Evolutionary conservation across 306 rosid genomes (phyloP), one percentile per base, ranked within the genome.

Genomic region (Citrullus mucosospermus): DNA sequence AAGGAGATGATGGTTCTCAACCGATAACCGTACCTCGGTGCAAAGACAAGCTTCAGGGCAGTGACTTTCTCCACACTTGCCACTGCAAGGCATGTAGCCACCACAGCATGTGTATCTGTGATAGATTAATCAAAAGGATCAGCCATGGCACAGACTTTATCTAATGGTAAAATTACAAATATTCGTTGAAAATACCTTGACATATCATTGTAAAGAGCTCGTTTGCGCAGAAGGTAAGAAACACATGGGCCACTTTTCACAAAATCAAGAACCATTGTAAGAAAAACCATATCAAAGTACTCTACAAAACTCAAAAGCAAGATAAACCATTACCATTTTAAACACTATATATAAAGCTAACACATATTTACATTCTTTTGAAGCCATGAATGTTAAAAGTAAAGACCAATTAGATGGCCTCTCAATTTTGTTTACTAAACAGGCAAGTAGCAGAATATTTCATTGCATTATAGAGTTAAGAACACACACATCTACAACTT

Each of bases 11-110:
- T 4, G 44, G 34, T 50, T 39, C 68, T 32, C 6, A 22, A 18
- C 44, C 36, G 39, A 22, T 20, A 70, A 17, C 3, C 12, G 14
- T 80, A 90, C 97, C 95, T 90, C 97, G 1, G 88, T 85, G 70
- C 77, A 43, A 15, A 88, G 88, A 81, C 93, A 92, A 74, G 83
- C 81, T 81, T 81, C 87, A 57, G 93, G 89, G 71, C 85, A 91
- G 17, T 67, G 44, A 22, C 87, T 87, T 85, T 91, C 93, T 44
- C 91, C 89, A 83, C 85, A 89, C 28, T 80, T 87, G 54, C 96
- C 93, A 75, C 93, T 87, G 76, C 95, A 90, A 28, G 97, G 95
- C 95, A 88, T 82, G 84, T 90, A 92, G 76, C 95, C 91, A 81
- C 89, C 97, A 82, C 97, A 92, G 44, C 95, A 92, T 69, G 73